Base-by-base conservation (phyloP, 768 basidiomycete genomes). In the Podaxis rugospora region DNA sequence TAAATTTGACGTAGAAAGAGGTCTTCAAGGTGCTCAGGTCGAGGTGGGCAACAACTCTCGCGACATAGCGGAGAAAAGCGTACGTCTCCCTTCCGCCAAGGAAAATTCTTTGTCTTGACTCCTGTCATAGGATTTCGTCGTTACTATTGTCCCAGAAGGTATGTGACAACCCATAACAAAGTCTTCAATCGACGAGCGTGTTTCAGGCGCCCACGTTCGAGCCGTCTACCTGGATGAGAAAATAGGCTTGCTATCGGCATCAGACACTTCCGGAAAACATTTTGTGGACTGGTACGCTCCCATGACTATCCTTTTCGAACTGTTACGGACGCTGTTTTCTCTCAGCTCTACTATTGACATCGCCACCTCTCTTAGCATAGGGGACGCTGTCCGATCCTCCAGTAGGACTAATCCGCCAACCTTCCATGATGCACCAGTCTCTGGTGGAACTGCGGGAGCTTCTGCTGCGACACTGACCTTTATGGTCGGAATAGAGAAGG, bases 101-200 rank as follows among this genome's bases (percentile, higher is more conserved):
- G 23, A 37, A 40, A 51, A 11, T 32, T 5, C 40, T 27, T 21
- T 25, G 7, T 36, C 6, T 14, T 46, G 32, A 53, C 11, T 27
- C 51, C 49, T 25, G 13, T 3, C 10, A 25, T 62, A 79, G 78
- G 73, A 76, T 14, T 76, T 71, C 44, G 66, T 78, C 25, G 69
- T 78, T 42, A 73, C 75, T 0, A 77, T 78, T 57, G 77, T 80
- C 11, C 77, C 78, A 10, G 78, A 78, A 71, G 76, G 78, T 64
- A 47, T 14, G 36, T 13, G 14, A 16, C 14, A 16, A 49, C 44
- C 28, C 16, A 58, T 49, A 3, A 7, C 7, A 6, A 27, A 4
- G 21, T 10, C 10, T 25, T 7, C 14, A 11, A 35, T 9, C 18
- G 42, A 53, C 21, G 21, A 27, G 23, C n/a, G 14, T 25, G 18